phyloP scores from a whole-genome alignment of 2,329 filamentous ascomycete species.

The Akanthomyces uredinophilus region DNA sequence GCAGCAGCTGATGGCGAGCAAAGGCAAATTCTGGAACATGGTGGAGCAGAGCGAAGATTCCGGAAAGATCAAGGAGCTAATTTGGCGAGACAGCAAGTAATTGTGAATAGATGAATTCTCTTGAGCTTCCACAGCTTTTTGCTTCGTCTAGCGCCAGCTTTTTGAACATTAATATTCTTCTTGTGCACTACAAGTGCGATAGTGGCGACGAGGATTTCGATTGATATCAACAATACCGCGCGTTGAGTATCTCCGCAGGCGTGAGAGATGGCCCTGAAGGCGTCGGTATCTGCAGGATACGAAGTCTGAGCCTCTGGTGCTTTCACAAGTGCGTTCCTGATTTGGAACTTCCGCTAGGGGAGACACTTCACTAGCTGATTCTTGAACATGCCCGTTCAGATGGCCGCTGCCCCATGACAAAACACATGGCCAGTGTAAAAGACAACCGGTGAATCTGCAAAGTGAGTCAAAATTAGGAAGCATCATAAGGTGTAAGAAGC shows the following conservation, averaged over 20 bases:
- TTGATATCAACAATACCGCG: conserved; percentile 46
- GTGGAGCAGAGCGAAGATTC: conserved; percentile 10
- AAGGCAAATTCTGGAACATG: conserved; percentile 50
- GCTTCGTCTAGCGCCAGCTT: not conserved
- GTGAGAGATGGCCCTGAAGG: conserved; percentile 51
- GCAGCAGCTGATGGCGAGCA: conserved; percentile 46
- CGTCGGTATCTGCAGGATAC: conserved; percentile 45
- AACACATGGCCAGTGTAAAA: conserved; percentile 56
- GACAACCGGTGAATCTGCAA: no score
- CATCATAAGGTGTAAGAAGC: no score
- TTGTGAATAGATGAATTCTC: not conserved
- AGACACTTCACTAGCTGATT: conserved; percentile 44
- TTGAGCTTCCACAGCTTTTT: not conserved
- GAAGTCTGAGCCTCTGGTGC: conserved; percentile 47
- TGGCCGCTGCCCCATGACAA: conserved; percentile 54
- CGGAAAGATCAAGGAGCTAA: not conserved
- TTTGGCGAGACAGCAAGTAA: not conserved
- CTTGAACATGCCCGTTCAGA: conserved; percentile 59
- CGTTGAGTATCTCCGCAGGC: conserved; percentile 54
- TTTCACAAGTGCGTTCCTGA: conserved; percentile 40
- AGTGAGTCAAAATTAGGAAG: no score
- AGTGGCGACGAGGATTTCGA: conserved; percentile 36
- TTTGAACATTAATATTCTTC: conserved; percentile 43
- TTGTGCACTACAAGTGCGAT: conserved; percentile 34
- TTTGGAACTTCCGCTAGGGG: conserved; percentile 33